Evolutionary conservation across 2,329 filamentous ascomycete genomes (phyloP), one percentile per base, ranked within the genome.

Genomic region (Thermomyces lanuginosus): DNA sequence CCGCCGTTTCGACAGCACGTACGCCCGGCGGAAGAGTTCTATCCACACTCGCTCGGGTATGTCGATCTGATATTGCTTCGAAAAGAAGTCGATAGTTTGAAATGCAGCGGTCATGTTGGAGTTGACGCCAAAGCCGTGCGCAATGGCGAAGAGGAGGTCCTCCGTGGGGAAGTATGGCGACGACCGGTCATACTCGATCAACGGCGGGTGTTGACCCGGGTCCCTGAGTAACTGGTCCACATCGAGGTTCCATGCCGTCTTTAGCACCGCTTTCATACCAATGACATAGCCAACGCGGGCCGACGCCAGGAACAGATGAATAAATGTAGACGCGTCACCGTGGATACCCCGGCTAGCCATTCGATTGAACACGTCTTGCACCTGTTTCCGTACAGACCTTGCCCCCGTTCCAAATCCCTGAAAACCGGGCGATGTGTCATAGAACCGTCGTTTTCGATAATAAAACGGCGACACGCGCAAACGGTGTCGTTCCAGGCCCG

Each of bases 41-140:
- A 61, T 59, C 79, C 80, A 86, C 10, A 71, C 60, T 4, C 59
- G 44, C 5, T 44, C 39, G 0, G 69, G 52, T 19, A 86, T 69
- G 1, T 55, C 35, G 13, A 86, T 51, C 1, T 54, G 36, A 48
- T 76, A 79, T 5, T 56, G 55, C 1, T 51, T 51, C 0, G 77
- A 74, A 24, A 84, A 46, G 38, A 67, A 67, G 32, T 76, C 63
- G 8, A 83, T 51, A 1, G 76, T 41, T 21, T 65, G 60, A 14
- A 75, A 42, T 8, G 69, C 76, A 2, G 61, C 56, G 1, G 59
- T 45, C 3, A 82, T 58, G 29, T 74, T 61, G 24, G 66, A 72
- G 48, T 75, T 79, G 34, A 61, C 63, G n/a, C 75, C 67, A 35
- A 75, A 78, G 1, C 62, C 58, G 42, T 81, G 72, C 4, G 75